Conservation (phyloP, 768 basidiomycete genomes). For the Hypholoma fasciculare region DNA sequence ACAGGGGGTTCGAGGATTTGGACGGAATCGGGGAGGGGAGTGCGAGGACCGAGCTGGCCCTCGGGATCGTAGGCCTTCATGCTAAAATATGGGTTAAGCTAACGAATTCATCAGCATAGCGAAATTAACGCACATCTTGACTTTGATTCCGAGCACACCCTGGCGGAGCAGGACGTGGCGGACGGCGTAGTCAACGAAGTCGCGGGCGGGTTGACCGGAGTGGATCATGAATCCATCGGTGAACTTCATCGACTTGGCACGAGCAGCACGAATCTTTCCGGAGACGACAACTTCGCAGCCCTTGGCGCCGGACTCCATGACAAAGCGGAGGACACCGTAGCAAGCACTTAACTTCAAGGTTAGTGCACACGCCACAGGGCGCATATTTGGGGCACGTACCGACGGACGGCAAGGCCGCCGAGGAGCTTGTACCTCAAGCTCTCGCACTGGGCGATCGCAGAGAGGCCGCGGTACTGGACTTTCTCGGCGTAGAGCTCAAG, state of each 20-base stretch:
- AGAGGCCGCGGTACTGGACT: conserved; percentile 96
- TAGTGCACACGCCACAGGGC: no score
- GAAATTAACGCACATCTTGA: conserved; percentile 78
- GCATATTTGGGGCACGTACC: conserved; percentile 50
- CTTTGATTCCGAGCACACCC: conserved; percentile 99
- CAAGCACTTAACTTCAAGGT: conserved; percentile 42
- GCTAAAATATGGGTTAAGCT: conserved; percentile 39
- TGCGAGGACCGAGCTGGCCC: conserved; percentile 84
- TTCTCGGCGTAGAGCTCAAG: conserved; percentile 99
- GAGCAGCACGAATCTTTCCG: conserved; percentile 98
- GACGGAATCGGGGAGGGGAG: conserved; percentile 95
- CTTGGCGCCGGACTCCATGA: conserved; percentile 99
- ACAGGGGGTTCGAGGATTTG: conserved; percentile 86
- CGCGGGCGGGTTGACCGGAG: conserved; percentile 95
- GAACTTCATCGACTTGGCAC: conserved; percentile 99
- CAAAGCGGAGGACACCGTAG: conserved; percentile 99
- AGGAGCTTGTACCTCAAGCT: conserved; percentile 98
- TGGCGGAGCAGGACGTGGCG: conserved; percentile 97
- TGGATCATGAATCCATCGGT: conserved; percentile 99
- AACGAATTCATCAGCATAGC: conserved; percentile 11
- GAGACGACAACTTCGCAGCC: conserved; percentile 99
- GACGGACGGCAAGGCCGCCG: conserved; percentile 97
- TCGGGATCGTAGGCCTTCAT: conserved; percentile 98
- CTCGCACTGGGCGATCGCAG: conserved; percentile 98
- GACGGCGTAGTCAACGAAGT: conserved; percentile 97